Conservation (phyloP, 805 yeast genomes). For the Metschnikowia drakensbergensis region DNA sequence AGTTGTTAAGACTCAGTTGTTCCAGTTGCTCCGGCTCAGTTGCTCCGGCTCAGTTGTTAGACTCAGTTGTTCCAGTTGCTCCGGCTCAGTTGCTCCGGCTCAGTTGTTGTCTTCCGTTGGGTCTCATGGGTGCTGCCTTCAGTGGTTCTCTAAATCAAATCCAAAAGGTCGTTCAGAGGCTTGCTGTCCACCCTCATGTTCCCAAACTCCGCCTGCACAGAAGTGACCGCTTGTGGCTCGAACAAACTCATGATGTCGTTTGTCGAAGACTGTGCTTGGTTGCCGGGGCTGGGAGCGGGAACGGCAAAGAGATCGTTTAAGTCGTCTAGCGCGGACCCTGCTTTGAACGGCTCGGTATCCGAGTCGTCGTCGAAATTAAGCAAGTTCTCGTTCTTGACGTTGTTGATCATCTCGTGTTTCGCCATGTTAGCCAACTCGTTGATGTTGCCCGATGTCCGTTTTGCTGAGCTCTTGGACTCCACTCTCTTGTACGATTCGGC, state of each 20-base stretch:
- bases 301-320: constrained; percentile 66
- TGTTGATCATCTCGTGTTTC: constrained; percentile 63
- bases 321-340: constrained; percentile 57
- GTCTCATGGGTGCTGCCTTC: too few species aligned
- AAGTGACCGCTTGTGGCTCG: constrained; percentile 13
- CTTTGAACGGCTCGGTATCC: constrained; percentile 8
- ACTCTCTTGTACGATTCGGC: constrained; percentile 23
- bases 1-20: too few species aligned
- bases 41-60: too few species aligned
- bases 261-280: constrained; percentile 17
- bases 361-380: constrained; percentile 79
- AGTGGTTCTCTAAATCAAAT: constrained; percentile 30
- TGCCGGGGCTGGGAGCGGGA: constrained; percentile 22
- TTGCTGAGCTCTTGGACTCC: constrained; percentile 15
- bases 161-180: constrained; percentile 32
- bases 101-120: too few species aligned
- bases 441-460: constrained; percentile 36
- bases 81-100: too few species aligned
- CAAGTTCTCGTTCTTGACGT: constrained; percentile 70
- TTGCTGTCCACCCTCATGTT: constrained; percentile 11
- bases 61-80: too few species aligned
- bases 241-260: constrained; percentile 50
- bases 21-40: too few species aligned
- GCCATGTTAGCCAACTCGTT: constrained; percentile 80
- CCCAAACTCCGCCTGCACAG: constrained; percentile 10